These are phyloP conservation scores for Cyclotella atomus DNA, from an alignment of 108 stramenopile genomes.

Conservation along the genomic window DNA sequence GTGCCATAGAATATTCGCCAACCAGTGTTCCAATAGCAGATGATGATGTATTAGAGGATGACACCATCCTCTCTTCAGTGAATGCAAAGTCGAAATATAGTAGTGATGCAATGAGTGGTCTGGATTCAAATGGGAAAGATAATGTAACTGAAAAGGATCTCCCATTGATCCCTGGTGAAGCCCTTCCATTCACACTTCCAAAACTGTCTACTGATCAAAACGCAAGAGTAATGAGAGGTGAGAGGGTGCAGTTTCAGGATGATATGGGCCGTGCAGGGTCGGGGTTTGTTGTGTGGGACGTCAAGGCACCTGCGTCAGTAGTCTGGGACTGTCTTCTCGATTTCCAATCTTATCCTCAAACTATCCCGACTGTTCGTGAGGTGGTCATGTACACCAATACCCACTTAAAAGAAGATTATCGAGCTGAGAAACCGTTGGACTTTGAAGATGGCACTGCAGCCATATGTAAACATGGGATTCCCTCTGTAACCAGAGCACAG, in stretches of 20 bases:
- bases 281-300: constrained; percentile 85
- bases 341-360: constrained; percentile 83
- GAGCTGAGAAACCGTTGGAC: constrained; percentile 68
- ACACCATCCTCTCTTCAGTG: too few relatives aligned
- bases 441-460: constrained; percentile 66
- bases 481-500: constrained; percentile 77
- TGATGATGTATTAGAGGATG: neutral
- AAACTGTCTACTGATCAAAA: constrained; percentile 58
- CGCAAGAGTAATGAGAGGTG: constrained; percentile 51
- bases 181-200: constrained; percentile 80
- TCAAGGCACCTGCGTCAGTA: constrained; percentile 75
- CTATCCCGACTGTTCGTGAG: constrained; percentile 80
- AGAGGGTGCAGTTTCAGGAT: constrained; percentile 81
- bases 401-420: constrained; percentile 66
- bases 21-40: neutral
- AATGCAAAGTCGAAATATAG: too few relatives aligned
- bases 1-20: neutral
- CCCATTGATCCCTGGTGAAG: constrained; percentile 59
- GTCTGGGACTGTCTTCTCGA: constrained; percentile 90
- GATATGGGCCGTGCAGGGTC: constrained; percentile 89
- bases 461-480: constrained; percentile 75
- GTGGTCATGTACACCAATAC: constrained; percentile 84
- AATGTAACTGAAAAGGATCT: too few relatives aligned
- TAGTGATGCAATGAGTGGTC: too few relatives aligned
- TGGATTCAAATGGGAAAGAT: too few relatives aligned